Conservation (phyloP, 345 rosid species). For the Syzygium aqueum region DNA sequence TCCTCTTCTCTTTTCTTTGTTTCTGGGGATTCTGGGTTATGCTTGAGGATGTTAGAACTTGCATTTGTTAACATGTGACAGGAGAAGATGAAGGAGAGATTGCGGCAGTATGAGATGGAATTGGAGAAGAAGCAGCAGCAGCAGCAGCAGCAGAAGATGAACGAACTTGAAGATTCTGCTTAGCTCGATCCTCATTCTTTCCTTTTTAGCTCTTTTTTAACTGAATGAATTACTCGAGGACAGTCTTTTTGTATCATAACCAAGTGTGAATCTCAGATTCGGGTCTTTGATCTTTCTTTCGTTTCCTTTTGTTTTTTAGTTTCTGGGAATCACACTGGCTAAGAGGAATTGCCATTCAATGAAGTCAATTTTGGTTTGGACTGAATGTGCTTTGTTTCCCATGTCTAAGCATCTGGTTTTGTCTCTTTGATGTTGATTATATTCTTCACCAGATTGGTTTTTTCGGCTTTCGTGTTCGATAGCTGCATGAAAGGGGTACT, state of each 20-base stretch:
- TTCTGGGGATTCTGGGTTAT: neutral
- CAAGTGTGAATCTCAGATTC: neutral
- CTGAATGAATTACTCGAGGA: neutral
- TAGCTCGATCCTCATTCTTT: neutral
- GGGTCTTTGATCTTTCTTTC: neutral
- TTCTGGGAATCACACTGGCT: neutral
- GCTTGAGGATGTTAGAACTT: neutral
- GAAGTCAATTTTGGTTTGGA: neutral
- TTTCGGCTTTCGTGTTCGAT: neutral
- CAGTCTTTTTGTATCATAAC: neutral
- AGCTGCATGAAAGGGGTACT: neutral
- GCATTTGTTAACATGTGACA: constrained; percentile 7
- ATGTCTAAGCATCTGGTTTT: neutral
- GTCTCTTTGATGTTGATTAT: neutral
- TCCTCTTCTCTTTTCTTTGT: neutral
- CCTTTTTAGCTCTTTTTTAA: neutral
- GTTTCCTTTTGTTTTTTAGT: neutral
- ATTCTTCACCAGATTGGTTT: neutral
- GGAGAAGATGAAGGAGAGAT: constrained; percentile 76
- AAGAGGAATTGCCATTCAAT: neutral
- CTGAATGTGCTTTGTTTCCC: neutral
- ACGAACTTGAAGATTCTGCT: constrained; percentile 45
- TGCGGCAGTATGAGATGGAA: constrained; percentile 58
- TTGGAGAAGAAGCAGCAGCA: constrained; percentile 24
- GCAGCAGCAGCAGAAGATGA: constrained; percentile 17